Percentiles rank a stretch among this genome's conserved stretches.
Evolutionary conservation across 768 basidiomycete genomes (phyloP).

Genomic region (Lactarius quietus): DNA sequence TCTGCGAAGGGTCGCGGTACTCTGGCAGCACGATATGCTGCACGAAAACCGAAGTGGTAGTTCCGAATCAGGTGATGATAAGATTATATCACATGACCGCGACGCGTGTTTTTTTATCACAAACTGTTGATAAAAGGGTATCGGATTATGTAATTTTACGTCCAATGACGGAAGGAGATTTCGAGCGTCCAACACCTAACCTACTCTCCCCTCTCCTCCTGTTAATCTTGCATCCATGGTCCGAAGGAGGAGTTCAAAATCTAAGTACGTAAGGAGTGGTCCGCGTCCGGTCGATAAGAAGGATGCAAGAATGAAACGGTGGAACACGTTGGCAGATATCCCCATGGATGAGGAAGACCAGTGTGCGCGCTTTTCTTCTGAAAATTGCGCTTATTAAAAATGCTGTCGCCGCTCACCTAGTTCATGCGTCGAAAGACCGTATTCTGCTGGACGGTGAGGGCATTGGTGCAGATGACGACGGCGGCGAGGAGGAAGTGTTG

Average conservation of each 20-base stretch:
- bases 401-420: slow-evolving; percentile 36
- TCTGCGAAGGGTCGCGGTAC: slow-evolving; percentile 70
- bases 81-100: neutral
- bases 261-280: slow-evolving; percentile 30
- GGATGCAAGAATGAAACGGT: slow-evolving; percentile 55
- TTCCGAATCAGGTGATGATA: neutral
- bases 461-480: slow-evolving; percentile 47
- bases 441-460: slow-evolving; percentile 69
- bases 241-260: slow-evolving; percentile 15
- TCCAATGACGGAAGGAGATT: neutral
- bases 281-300: slow-evolving; percentile 48
- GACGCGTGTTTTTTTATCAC: neutral
- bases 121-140: neutral
- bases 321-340: slow-evolving; percentile 65
- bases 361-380: slow-evolving; percentile 45
- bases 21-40: slow-evolving; percentile 57
- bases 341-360: slow-evolving; percentile 76
- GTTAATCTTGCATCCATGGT: slow-evolving; percentile 11
- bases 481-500: slow-evolving; percentile 81
- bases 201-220: neutral
- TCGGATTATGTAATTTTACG: neutral
- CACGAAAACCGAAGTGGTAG: slow-evolving; percentile 68
- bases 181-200: neutral
- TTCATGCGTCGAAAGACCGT: slow-evolving; percentile 70
- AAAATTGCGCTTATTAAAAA: too few species aligned